phyloP scores from a whole-genome alignment of 2,329 filamentous ascomycete species.

The Fusarium mexicanum region DNA sequence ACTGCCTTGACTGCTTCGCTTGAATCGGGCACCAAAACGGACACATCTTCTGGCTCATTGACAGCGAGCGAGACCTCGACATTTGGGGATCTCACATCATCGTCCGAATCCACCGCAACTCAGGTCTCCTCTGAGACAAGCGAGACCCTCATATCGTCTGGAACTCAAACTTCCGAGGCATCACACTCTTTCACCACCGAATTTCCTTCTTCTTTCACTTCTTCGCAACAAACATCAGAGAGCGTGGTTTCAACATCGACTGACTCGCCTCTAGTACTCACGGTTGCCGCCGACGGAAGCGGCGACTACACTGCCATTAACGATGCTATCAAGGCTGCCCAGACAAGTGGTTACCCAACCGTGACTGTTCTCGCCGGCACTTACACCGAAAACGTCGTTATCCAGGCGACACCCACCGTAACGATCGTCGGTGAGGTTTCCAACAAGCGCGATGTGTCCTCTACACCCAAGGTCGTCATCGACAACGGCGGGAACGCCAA shows the following conservation, averaged over 20 bases:
- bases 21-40: neutral
- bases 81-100: neutral
- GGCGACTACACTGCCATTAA: slow-evolving; percentile 57
- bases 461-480: slow-evolving; percentile 15
- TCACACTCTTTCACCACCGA: slow-evolving; percentile 8
- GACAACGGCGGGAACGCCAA: slow-evolving; percentile 13
- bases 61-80: neutral
- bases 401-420: slow-evolving; percentile 53
- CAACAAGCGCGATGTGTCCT: slow-evolving; percentile 43
- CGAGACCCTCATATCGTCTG: neutral
- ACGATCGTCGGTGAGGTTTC: slow-evolving; percentile 52
- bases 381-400: slow-evolving; percentile 54
- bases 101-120: neutral
- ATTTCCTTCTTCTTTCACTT: slow-evolving; percentile 17
- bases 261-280: slow-evolving; percentile 46
- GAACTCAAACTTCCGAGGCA: neutral
- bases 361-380: slow-evolving; percentile 56
- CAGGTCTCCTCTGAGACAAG: neutral
- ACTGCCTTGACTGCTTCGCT: neutral
- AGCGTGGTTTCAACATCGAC: slow-evolving; percentile 22
- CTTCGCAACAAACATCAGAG: slow-evolving; percentile 22
- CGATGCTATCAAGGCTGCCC: slow-evolving; percentile 54
- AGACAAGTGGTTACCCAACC: slow-evolving; percentile 51
- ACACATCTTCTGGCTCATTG: too few species aligned
- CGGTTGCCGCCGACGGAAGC: slow-evolving; percentile 55